Evolutionary conservation across 257 asterid genomes (phyloP).

Genomic region (Gentiana macrophylla): DNA sequence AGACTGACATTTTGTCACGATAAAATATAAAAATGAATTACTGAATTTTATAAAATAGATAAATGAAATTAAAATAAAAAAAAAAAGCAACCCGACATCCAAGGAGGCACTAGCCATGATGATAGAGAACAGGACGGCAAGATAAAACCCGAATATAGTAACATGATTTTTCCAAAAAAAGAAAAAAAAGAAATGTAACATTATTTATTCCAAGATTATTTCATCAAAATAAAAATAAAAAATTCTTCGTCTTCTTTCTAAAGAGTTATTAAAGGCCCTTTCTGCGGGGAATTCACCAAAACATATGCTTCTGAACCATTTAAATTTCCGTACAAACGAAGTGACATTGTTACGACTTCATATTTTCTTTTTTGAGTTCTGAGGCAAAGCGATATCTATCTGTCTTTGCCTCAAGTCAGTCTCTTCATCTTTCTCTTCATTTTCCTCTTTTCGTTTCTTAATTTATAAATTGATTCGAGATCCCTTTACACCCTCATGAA

Average conservation of each 20-base stretch:
- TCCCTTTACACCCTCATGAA: constrained; percentile 6
- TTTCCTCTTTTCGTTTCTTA: neutral
- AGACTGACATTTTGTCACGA: too few relatives aligned
- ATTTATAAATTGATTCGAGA: neutral
- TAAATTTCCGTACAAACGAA: neutral
- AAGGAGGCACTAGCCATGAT: too few relatives aligned
- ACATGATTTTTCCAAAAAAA: too few relatives aligned
- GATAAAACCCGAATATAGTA: too few relatives aligned
- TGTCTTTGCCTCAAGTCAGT: constrained; percentile 7
- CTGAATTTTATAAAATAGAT: too few relatives aligned
- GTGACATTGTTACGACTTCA: neutral
- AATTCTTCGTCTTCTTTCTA: neutral
- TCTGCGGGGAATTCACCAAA: neutral
- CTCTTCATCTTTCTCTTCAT: neutral
- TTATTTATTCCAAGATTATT: too few relatives aligned
- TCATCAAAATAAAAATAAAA: too few relatives aligned
- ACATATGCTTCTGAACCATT: neutral
- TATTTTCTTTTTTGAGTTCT: constrained; percentile 1
- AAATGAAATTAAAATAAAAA: neutral
- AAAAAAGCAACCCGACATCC: too few relatives aligned
- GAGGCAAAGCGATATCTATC: constrained; percentile 6
- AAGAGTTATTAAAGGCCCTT: neutral
- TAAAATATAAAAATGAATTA: too few relatives aligned
- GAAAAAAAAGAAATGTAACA: too few relatives aligned
- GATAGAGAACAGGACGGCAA: too few relatives aligned